These are phyloP conservation scores for Dothideomycetidae sp. DNA, from an alignment of 2,329 filamentous ascomycete species.

Conservation along the genomic window DNA sequence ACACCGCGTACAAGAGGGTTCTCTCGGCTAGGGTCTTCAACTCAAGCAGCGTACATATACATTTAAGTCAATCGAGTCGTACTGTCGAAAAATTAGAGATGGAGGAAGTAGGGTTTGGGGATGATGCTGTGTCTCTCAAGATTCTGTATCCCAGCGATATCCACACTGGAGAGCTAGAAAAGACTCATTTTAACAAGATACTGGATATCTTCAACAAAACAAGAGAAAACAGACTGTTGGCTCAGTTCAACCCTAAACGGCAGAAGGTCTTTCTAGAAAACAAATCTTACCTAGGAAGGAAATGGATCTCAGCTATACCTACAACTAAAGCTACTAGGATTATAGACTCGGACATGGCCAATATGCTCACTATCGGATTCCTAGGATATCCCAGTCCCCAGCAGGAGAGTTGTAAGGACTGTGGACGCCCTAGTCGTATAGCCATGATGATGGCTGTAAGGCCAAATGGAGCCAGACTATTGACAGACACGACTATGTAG, in stretches of 20 bases:
- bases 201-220: background rate
- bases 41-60: no score
- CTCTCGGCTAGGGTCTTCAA: no score
- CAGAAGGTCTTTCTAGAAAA: background rate
- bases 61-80: no score
- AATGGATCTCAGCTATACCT: background rate
- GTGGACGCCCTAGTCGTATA: background rate
- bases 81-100: no score
- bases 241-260: background rate
- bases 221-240: background rate
- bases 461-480: background rate
- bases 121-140: no score
- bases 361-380: background rate
- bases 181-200: background rate
- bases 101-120: no score
- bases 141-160: background rate
- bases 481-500: background rate
- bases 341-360: background rate
- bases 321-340: background rate
- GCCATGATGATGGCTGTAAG: background rate
- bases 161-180: background rate
- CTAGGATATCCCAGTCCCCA: background rate
- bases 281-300: background rate
- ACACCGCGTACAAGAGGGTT: no score
- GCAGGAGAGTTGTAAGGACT: background rate